Evolutionary conservation across 2,329 filamentous ascomycete genomes (phyloP).

Genomic region (Penicillium sp.): DNA sequence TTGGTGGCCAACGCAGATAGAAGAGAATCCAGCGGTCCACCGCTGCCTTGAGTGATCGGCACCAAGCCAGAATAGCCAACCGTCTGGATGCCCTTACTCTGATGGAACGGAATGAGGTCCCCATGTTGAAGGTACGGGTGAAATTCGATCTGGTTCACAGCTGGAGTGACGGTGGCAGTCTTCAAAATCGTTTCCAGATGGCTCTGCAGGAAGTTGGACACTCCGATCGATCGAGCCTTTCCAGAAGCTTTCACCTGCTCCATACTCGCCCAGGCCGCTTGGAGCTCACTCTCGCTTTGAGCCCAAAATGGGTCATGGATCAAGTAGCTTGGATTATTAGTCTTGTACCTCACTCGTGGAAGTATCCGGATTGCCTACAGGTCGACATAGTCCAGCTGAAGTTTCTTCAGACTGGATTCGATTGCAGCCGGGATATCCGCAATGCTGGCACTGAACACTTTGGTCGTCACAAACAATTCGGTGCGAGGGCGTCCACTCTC

Average conservation of each 20-base stretch:
- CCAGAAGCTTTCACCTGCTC: conserved; percentile 53
- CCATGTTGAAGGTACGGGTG: conserved; percentile 47
- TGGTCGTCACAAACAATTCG: conserved; percentile 52
- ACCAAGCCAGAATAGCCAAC: conserved; percentile 42
- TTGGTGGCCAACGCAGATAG: conserved; percentile 52
- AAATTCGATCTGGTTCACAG: conserved; percentile 33
- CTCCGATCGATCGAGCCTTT: conserved; percentile 56
- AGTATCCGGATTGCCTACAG: conserved; percentile 40
- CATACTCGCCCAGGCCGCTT: conserved; percentile 56
- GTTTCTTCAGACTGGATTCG: conserved; percentile 52
- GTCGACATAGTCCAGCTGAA: conserved; percentile 58
- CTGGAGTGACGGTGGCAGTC: conserved; percentile 40
- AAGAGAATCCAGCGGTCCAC: conserved; percentile 52
- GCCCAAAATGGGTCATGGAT: conserved; percentile 58
- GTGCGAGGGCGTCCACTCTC: conserved; percentile 43
- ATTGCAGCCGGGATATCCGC: conserved; percentile 53
- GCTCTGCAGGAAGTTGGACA: conserved; percentile 54
- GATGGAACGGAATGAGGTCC: conserved; percentile 38
- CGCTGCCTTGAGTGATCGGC: conserved; percentile 50
- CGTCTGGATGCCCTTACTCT: conserved; percentile 39
- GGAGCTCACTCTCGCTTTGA: conserved; percentile 49
- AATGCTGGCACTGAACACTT: conserved; percentile 48
- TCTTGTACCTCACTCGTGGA: not conserved
- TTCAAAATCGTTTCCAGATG: conserved; percentile 51
- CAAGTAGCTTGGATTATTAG: conserved; percentile 45